Conservation (phyloP, 2,329 filamentous ascomycete species). For the Curvularia sp. region DNA sequence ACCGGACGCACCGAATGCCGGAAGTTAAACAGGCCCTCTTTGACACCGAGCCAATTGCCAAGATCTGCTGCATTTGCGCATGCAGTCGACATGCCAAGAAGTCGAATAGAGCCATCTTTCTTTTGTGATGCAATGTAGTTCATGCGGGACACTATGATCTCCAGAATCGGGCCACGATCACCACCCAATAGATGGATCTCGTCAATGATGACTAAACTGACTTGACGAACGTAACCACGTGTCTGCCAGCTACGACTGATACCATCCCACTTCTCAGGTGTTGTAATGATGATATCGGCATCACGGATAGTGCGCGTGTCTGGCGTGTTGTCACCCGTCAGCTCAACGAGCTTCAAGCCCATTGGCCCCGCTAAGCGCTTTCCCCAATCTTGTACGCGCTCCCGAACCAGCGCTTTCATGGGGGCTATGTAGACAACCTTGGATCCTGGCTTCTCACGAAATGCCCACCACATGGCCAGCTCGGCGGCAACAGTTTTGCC, state of each 20-base stretch:
- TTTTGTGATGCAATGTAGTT: conserved; percentile 98
- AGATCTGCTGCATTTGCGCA: conserved; percentile 95
- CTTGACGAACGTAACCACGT: conserved; percentile 91
- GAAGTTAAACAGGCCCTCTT: conserved; percentile 95
- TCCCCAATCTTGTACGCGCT: conserved; percentile 95
- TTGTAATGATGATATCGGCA: conserved; percentile 97
- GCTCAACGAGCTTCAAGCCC: conserved; percentile 88
- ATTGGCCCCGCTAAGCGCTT: conserved; percentile 80
- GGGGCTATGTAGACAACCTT: conserved; percentile 99
- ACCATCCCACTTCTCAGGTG: conserved; percentile 99
- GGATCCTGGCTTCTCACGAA: conserved; percentile 89
- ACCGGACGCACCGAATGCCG: conserved; percentile 95
- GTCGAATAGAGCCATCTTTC: conserved; percentile 79
- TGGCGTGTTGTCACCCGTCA: conserved; percentile 97
- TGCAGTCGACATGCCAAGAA: conserved; percentile 98
- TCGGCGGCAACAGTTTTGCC: conserved; percentile 97
- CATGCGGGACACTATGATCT: conserved; percentile 94
- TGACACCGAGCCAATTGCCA: conserved; percentile 96
- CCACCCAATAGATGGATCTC: conserved; percentile 98
- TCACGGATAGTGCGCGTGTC: conserved; percentile 95
- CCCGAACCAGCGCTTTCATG: conserved; percentile 97
- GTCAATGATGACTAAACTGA: conserved; percentile 96
- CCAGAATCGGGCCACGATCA: conserved; percentile 94
- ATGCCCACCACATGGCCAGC: conserved; percentile 99
- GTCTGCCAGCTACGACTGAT: conserved; percentile 99